A percentile compares a stretch with the other conserved stretches of the same genome.
These are phyloP conservation scores for Nymphaea colorata DNA, from an alignment of 164 flowering plant genomes.

Conservation along the genomic window DNA sequence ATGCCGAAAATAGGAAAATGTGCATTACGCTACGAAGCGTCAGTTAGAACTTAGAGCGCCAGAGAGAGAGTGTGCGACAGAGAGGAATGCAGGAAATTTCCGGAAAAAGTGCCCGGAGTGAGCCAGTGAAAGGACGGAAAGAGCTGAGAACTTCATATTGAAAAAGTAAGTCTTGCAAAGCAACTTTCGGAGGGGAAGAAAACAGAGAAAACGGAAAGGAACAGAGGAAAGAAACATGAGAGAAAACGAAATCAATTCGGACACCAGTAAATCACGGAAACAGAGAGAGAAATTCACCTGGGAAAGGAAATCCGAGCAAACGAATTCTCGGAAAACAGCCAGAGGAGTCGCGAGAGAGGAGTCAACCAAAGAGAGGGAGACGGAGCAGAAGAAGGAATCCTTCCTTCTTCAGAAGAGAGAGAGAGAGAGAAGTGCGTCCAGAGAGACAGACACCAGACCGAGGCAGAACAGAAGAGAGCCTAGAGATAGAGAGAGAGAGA, in stretches of 20 bases:
- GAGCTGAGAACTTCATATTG: background rate
- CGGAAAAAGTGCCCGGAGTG: background rate
- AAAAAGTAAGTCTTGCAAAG: background rate
- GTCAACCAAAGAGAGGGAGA: constrained; percentile 3
- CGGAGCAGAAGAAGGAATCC: constrained; percentile 2
- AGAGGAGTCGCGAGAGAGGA: background rate
- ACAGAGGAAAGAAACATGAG: background rate
- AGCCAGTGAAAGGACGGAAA: background rate
- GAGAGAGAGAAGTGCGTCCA: constrained; percentile 3
- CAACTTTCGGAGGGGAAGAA: background rate
- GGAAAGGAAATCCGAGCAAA: background rate
- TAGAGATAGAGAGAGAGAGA: constrained; percentile 3
- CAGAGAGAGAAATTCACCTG: background rate
- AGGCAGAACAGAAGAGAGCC: background rate
- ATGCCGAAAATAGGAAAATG: background rate
- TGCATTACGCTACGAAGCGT: background rate
- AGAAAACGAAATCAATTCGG: background rate
- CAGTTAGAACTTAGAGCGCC: background rate
- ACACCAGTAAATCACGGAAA: background rate
- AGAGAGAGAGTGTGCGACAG: no score
- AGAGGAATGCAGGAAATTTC: background rate
- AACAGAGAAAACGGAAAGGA: background rate
- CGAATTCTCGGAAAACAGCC: background rate
- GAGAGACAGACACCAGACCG: background rate
- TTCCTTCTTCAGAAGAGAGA: background rate